Evolutionary conservation across 192 early-diverging fungal genomes (phyloP).

Genomic region (Rhizoclosmatium sp.): DNA sequence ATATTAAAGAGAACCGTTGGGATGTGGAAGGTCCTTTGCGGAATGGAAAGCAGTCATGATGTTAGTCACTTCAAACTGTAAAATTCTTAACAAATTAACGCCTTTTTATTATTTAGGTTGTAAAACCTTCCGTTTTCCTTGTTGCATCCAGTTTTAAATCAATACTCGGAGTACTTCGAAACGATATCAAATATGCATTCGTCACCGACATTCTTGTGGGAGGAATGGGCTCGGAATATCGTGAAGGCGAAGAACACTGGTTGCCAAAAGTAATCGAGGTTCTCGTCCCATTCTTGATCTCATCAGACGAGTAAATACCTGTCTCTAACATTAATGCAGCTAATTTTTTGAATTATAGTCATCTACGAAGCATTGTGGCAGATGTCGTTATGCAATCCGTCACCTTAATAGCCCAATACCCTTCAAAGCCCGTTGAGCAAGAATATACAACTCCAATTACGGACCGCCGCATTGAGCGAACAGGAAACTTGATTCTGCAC

Average conservation of each 20-base stretch:
- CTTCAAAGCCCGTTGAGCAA: conserved; percentile 1
- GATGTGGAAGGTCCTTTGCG: conserved; percentile 35
- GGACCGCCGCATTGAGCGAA: conserved; percentile 4
- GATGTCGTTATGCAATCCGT: conserved; percentile 16
- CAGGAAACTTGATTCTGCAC: conserved; percentile 23
- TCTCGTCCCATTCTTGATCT: conserved; percentile 29
- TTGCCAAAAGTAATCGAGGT: conserved; percentile 32
- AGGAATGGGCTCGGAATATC: not conserved
- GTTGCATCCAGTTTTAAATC: conserved; percentile 8
- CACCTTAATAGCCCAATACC: conserved; percentile 25
- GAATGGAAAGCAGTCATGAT: not conserved
- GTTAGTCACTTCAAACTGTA: conserved; percentile 4
- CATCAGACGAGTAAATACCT: conserved; percentile 13
- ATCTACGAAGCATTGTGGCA: conserved; percentile 5
- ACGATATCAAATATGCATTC: conserved; percentile 1
- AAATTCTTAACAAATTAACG: not conserved
- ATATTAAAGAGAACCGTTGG: conserved; percentile 6
- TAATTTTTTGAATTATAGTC: not conserved
- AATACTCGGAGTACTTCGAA: conserved; percentile 7
- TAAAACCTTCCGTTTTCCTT: not conserved
- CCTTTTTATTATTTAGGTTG: not conserved
- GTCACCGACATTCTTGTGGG: conserved; percentile 23
- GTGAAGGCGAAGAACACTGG: conserved; percentile 27
- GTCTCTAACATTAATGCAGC: not conserved
- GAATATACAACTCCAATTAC: conserved; percentile 11